Conservation (phyloP, 495 filamentous ascomycete species). For the Acidiella bohemica region DNA sequence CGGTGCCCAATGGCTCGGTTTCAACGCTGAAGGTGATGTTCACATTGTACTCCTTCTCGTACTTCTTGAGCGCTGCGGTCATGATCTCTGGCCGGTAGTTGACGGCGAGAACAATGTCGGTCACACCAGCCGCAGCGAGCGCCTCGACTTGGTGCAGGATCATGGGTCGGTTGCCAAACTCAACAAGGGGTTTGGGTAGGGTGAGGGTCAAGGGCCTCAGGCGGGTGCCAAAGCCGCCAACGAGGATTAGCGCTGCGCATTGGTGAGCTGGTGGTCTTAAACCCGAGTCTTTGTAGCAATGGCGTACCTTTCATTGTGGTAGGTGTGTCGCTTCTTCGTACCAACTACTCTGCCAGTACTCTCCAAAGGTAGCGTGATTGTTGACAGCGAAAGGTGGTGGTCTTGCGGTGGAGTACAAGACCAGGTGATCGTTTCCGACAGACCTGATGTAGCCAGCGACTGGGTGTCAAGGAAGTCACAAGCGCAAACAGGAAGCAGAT, state of each 20-base stretch:
- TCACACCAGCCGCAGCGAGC: conserved; percentile 87
- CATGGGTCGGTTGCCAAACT: conserved; percentile 98
- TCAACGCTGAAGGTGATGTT: conserved; percentile 96
- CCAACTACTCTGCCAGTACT: background rate
- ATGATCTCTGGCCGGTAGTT: conserved; percentile 98
- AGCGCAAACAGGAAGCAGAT: too few relatives aligned
- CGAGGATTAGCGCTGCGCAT: conserved; percentile 83
- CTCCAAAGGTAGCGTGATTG: background rate
- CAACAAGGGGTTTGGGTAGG: conserved; percentile 91
- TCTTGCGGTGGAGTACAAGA: conserved; percentile 24
- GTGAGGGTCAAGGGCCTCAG: conserved; percentile 94
- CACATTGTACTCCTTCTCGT: conserved; percentile 80
- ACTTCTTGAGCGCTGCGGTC: conserved; percentile 70
- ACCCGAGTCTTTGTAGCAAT: background rate
- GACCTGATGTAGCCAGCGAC: too few relatives aligned
- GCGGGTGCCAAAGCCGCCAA: conserved; percentile 97
- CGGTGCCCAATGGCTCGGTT: conserved; percentile 86
- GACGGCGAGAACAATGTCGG: conserved; percentile 93
- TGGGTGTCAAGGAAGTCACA: too few relatives aligned
- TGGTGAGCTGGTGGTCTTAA: background rate
- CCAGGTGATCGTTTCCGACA: background rate
- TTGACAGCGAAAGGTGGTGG: conserved; percentile 14
- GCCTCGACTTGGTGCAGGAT: conserved; percentile 97
- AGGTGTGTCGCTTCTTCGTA: conserved; percentile 3
- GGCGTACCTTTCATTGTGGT: conserved; percentile 20